phyloP scores from a whole-genome alignment of 371 early-diverging fungal species.

The Saksenaea oblongispora region DNA sequence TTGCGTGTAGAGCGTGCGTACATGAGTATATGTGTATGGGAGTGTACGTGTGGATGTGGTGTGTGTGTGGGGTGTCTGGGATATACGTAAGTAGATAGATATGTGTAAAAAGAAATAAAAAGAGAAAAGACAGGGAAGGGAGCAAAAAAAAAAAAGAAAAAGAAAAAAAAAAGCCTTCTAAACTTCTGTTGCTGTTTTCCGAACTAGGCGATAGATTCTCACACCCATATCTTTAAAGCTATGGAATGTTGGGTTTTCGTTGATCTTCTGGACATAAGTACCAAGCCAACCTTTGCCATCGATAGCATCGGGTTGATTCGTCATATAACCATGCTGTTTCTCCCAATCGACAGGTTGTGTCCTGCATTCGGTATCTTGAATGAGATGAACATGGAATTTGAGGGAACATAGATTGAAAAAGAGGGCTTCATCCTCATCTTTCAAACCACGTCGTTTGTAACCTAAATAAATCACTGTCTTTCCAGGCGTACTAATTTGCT shows the following conservation, averaged over 20 bases:
- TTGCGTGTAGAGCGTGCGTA: too few relatives aligned
- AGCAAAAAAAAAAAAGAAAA: neutral
- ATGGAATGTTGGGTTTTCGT: neutral
- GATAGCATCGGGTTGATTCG: neutral
- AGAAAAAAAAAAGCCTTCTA: neutral
- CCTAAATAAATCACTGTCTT: conserved; percentile 51
- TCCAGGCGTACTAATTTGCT: conserved; percentile 31
- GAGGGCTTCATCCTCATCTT: conserved; percentile 30
- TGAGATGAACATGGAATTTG: conserved; percentile 15
- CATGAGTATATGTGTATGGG: too few relatives aligned
- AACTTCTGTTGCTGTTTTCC: neutral
- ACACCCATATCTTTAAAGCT: neutral
- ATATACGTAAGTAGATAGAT: too few relatives aligned
- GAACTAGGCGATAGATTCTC: neutral
- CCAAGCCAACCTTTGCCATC: conserved; percentile 23
- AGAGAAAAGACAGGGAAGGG: too few relatives aligned
- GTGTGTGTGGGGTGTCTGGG: too few relatives aligned
- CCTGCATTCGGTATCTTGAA: neutral
- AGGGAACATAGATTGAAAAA: conserved; percentile 42
- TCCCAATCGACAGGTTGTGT: conserved; percentile 11
- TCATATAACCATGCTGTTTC: conserved; percentile 7
- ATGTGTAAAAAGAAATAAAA: too few relatives aligned
- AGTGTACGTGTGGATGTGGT: too few relatives aligned
- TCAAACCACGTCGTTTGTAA: conserved; percentile 55
- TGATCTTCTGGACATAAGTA: neutral